Evolutionary conservation across 805 yeast genomes (phyloP).

Genomic region (Jamesozyma spencerorum): DNA sequence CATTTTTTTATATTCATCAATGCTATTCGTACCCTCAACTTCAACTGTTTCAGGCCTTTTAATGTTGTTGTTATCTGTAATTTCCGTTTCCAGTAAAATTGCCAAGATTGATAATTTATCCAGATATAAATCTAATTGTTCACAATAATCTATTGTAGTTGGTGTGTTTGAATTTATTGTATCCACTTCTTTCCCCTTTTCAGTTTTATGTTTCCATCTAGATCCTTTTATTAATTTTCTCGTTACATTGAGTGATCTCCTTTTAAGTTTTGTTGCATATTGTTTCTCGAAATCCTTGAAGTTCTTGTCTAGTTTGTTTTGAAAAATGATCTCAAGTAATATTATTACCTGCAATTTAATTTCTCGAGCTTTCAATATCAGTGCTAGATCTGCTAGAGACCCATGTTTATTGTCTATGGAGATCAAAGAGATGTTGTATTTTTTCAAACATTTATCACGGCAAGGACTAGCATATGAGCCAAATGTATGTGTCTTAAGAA

Average conservation of each 20-base stretch:
- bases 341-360: conserved; percentile 46
- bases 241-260: conserved; percentile 29
- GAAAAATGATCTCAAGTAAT: conserved; percentile 36
- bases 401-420: conserved; percentile 10
- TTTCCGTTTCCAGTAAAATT: conserved; percentile 33
- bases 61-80: neutral
- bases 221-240: conserved; percentile 11
- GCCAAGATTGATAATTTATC: conserved; percentile 51
- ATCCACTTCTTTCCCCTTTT: conserved; percentile 7
- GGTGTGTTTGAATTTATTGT: neutral
- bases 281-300: conserved; percentile 26
- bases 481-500: neutral
- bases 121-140: conserved; percentile 35
- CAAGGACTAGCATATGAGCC: neutral
- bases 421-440: conserved; percentile 3
- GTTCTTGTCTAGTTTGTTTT: conserved; percentile 30
- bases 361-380: conserved; percentile 43
- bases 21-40: conserved; percentile 3
- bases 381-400: conserved; percentile 25
- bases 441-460: conserved; percentile 12
- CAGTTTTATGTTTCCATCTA: conserved; percentile 18
- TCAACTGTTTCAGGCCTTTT: neutral
- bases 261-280: conserved; percentile 17
- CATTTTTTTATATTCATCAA: conserved; percentile 19
- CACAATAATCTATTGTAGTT: conserved; percentile 19